Evolutionary conservation across 2,329 filamentous ascomycete species (phyloP), one percentile per base, ranked within the genome.

Genomic region (Fusarium sp.): DNA sequence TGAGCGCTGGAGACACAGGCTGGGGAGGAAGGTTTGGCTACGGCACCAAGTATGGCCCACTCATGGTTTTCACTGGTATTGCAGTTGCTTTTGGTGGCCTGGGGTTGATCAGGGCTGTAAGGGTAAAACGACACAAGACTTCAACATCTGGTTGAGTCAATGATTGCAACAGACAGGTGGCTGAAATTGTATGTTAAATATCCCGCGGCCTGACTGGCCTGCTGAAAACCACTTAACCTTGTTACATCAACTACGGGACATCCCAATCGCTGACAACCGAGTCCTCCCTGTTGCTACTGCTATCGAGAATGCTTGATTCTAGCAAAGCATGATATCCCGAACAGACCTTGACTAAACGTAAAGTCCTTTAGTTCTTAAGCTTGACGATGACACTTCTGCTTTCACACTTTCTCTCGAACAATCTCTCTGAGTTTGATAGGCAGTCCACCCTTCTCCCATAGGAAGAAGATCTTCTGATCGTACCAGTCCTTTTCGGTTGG

Each of bases 341-440:
- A 18, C 6, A n/a, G n/a, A 4, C 14, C 10, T 16, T 18, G 30
- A 13, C 14, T 4, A 16, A 30, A 5, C 14, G n/a, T 3, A 31
- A 9, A 1, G 3, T 18, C 15, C 11, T 6, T 9, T 24, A 8
- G 4, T 28, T 53, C 31, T 22, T 4, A 8, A 9, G 10, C 4
- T 16, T 26, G 7, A 7, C 13, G 15, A 20, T 24, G 20, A 4
- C 24, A 8, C 7, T 53, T 26, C 4, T 28, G 20, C 20, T 10
- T 18, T 38, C 20, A 38, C 3, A 28, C 24, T n/a, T 31, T 53
- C 22, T 38, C 57, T 3, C 36, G 57, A 7, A 41, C 14, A 18
- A 41, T 54, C 14, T 67, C 65, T 4, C 18, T 53, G 8, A 67
- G 20, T 16, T 61, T 67, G 16, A 67, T 22, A 10, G 31, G 28